Evolutionary conservation across 2,329 filamentous ascomycete genomes (phyloP).

Genomic region (Colletotrichum limetticola): DNA sequence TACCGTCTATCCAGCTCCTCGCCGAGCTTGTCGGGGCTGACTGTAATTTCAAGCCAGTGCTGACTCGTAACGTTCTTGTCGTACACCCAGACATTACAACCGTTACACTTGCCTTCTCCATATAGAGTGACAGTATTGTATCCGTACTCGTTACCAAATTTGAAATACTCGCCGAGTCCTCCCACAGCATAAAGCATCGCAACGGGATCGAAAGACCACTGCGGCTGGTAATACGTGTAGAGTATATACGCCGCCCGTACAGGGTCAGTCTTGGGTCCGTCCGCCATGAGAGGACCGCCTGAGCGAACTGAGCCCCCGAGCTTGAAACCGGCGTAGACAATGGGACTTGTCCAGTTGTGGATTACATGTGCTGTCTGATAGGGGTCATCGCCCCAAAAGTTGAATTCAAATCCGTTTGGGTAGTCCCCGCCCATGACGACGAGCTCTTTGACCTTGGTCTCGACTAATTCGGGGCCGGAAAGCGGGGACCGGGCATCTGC

Average conservation of each 20-base stretch:
- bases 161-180: slow-evolving; percentile 48
- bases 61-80: slow-evolving; percentile 49
- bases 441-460: slow-evolving; percentile 57
- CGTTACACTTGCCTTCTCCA: slow-evolving; percentile 39
- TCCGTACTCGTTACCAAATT: slow-evolving; percentile 49
- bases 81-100: slow-evolving; percentile 54
- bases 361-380: slow-evolving; percentile 53
- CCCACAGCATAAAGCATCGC: slow-evolving; percentile 51
- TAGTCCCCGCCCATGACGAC: slow-evolving; percentile 65
- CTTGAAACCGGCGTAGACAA: slow-evolving; percentile 55
- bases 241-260: slow-evolving; percentile 51
- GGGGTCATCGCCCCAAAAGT: slow-evolving; percentile 57
- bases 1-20: slow-evolving; percentile 43
- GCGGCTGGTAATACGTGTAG: slow-evolving; percentile 47
- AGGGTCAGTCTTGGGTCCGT: slow-evolving; percentile 46
- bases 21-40: slow-evolving; percentile 40
- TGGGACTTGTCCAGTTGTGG: slow-evolving; percentile 52
- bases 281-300: slow-evolving; percentile 47
- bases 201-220: slow-evolving; percentile 54
- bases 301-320: slow-evolving; percentile 54
- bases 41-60: slow-evolving; percentile 50
- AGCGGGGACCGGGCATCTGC: slow-evolving; percentile 52
- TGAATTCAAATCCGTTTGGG: slow-evolving; percentile 58
- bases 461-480: slow-evolving; percentile 52
- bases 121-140: slow-evolving; percentile 49